These are phyloP conservation scores for Trametes punicea DNA, from an alignment of 768 basidiomycete species.

Conservation along the genomic window DNA sequence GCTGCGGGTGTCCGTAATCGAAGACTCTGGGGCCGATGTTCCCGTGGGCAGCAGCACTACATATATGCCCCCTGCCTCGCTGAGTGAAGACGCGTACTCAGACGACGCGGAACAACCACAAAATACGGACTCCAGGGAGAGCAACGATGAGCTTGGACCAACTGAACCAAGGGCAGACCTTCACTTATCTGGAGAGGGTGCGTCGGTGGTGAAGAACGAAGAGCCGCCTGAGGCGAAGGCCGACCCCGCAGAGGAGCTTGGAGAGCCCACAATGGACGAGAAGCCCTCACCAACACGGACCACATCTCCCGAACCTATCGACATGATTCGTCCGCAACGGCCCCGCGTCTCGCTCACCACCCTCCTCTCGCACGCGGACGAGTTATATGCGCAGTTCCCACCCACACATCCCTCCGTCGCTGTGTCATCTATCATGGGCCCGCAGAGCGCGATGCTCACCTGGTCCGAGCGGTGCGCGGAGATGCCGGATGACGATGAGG, in stretches of 20 bases:
- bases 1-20: too few relatives aligned
- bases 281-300: background rate
- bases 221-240: background rate
- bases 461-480: conserved; percentile 53
- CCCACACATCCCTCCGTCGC: conserved; percentile 53
- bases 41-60: too few relatives aligned
- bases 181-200: background rate
- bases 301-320: conserved; percentile 6
- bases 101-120: too few relatives aligned
- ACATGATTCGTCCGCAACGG: conserved; percentile 21
- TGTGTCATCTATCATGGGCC: conserved; percentile 66
- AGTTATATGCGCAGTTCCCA: conserved; percentile 54
- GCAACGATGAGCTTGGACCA: too few relatives aligned
- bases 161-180: background rate
- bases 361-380: conserved; percentile 57
- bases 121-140: too few relatives aligned
- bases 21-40: too few relatives aligned
- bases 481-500: conserved; percentile 51
- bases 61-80: too few relatives aligned
- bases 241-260: background rate
- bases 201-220: background rate
- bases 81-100: too few relatives aligned
- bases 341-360: conserved; percentile 41
- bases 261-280: conserved; percentile 6
- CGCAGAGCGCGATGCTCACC: conserved; percentile 71